Conservation (phyloP, 345 rosid species). For the Psidium friedrichsthalianum region DNA sequence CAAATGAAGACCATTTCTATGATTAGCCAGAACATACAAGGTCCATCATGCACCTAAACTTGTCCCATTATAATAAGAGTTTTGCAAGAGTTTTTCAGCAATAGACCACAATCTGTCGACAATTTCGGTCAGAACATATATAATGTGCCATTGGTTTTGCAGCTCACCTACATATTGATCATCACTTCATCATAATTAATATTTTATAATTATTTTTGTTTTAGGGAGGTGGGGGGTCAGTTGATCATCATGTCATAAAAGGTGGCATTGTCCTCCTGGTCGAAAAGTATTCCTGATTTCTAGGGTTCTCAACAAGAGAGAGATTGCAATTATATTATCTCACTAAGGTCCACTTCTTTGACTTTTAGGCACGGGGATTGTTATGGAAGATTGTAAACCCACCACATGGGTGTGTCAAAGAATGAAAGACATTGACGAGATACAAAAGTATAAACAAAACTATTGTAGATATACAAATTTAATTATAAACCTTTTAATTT, state of each 20-base stretch:
- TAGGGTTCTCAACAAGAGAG: not conserved
- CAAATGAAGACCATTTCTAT: not conserved
- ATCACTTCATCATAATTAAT: not conserved
- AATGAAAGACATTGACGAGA: not conserved
- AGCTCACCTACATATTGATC: not conserved
- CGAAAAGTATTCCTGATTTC: conserved; percentile 8
- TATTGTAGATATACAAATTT: too few relatives aligned
- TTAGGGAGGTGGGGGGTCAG: not conserved
- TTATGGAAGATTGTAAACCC: not conserved
- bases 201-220: not conserved
- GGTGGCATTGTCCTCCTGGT: conserved; percentile 5
- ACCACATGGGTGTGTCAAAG: not conserved
- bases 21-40: not conserved
- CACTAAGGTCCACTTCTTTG: conserved; percentile 16
- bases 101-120: not conserved
- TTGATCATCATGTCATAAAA: not conserved
- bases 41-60: not conserved
- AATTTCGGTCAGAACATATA: not conserved
- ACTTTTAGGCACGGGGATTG: conserved; percentile 8
- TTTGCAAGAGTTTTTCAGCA: not conserved
- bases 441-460: too few relatives aligned
- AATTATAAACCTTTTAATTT: too few relatives aligned
- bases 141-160: not conserved
- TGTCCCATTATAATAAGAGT: not conserved
- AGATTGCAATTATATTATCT: not conserved